phyloP scores from a whole-genome alignment of 2,329 filamentous ascomycete species.

The Hypoxylon sp. region DNA sequence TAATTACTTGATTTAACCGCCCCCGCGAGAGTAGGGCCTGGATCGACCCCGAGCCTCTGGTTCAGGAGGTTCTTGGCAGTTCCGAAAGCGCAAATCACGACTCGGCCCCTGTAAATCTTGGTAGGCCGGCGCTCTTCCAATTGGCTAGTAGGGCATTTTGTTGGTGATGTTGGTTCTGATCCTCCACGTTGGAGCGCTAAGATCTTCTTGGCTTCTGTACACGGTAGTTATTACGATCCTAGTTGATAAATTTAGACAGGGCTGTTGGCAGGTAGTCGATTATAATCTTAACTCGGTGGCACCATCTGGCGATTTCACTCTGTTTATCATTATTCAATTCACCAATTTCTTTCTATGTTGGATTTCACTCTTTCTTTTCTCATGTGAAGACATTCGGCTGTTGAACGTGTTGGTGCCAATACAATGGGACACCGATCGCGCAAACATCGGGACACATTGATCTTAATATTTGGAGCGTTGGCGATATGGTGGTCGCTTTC shows the following conservation, averaged over 20 bases:
- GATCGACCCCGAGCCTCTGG: neutral
- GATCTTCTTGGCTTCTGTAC: neutral
- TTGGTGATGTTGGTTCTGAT: conserved; percentile 9
- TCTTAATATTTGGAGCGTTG: conserved; percentile 6
- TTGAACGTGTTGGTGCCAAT: neutral
- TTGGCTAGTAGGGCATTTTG: neutral
- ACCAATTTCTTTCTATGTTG: neutral
- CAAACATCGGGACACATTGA: conserved; percentile 2
- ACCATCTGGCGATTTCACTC: neutral
- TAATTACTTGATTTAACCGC: no score
- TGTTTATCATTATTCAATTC: neutral
- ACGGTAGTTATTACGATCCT: neutral
- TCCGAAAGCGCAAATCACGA: neutral
- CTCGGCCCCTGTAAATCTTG: neutral
- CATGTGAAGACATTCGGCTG: neutral
- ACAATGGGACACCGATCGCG: conserved; percentile 5
- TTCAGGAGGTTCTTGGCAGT: conserved; percentile 12
- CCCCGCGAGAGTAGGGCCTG: neutral
- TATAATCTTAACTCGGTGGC: neutral
- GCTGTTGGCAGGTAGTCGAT: neutral
- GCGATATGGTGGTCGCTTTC: conserved; percentile 31
- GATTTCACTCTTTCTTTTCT: neutral
- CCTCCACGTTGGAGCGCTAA: conserved; percentile 1
- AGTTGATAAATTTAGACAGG: conserved; percentile 4
- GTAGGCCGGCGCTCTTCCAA: neutral